Evolutionary conservation across 208 protist species (phyloP).

Genomic region (Histomonas meleagridis): DNA sequence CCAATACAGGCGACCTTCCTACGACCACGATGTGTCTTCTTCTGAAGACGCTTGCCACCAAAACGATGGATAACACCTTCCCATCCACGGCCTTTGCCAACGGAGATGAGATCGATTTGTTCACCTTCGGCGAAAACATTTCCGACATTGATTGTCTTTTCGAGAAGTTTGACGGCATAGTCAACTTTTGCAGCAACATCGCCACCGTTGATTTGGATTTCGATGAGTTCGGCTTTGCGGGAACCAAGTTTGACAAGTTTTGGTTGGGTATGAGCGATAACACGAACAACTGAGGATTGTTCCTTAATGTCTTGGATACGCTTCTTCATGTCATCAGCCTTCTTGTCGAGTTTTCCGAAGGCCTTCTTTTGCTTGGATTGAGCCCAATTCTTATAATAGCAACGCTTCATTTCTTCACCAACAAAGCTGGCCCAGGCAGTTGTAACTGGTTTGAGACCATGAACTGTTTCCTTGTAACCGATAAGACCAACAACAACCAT

Average conservation of each 20-base stretch:
- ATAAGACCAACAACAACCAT: background rate
- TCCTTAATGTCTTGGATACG: constrained; percentile 78
- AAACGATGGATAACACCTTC: constrained; percentile 90
- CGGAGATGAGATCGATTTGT: constrained; percentile 82
- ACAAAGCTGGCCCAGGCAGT: background rate
- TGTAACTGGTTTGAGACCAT: constrained; percentile 29
- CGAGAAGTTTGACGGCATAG: constrained; percentile 76
- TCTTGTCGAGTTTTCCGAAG: constrained; percentile 55
- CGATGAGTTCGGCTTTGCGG: constrained; percentile 96
- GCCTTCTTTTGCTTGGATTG: background rate
- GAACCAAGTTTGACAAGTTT: constrained; percentile 63
- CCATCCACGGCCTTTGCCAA: constrained; percentile 88
- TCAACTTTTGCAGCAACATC: constrained; percentile 80
- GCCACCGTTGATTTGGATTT: constrained; percentile 91
- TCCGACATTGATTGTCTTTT: constrained; percentile 82
- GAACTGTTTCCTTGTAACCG: background rate
- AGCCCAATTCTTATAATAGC: background rate
- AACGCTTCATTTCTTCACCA: background rate
- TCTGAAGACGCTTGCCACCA: constrained; percentile 80
- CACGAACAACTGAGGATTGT: constrained; percentile 81
- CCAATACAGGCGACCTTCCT: constrained; percentile 98
- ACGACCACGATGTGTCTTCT: constrained; percentile 95
- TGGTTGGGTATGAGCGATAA: constrained; percentile 94
- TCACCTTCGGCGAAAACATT: constrained; percentile 82
- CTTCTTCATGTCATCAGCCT: constrained; percentile 59